Conservation (phyloP, 805 yeast genomes). For the Yamadazyma scolyti region DNA sequence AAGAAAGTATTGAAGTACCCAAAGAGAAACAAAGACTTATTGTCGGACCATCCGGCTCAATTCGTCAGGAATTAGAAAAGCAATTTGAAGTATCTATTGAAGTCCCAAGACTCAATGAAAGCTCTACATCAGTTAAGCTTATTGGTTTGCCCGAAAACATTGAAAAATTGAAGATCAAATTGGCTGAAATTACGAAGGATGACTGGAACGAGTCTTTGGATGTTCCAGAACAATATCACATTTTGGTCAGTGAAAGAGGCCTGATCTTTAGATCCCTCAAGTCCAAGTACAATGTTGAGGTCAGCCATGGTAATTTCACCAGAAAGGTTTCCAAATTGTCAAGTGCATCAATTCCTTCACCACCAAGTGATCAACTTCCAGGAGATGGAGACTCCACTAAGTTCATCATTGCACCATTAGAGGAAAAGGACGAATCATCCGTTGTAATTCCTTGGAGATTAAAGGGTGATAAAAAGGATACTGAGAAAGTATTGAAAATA, state of each 20-base stretch:
- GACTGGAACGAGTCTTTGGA: conserved; percentile 50
- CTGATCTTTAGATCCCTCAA: conserved; percentile 54
- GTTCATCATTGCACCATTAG: conserved; percentile 39
- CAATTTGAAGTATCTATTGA: conserved; percentile 61
- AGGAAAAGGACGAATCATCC: conserved; percentile 19
- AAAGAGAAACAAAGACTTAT: conserved; percentile 70
- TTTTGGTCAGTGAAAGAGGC: conserved; percentile 65
- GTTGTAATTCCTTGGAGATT: conserved; percentile 63
- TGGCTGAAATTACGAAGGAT: conserved; percentile 59
- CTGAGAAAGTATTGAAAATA: conserved; percentile 48
- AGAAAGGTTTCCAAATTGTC: conserved; percentile 51
- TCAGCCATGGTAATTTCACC: conserved; percentile 52
- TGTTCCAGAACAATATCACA: conserved; percentile 57
- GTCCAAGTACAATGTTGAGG: conserved; percentile 50
- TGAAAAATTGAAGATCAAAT: conserved; percentile 58
- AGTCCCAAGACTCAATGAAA: conserved; percentile 60
- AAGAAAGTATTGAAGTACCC: conserved; percentile 55
- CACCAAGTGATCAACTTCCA: conserved; percentile 46
- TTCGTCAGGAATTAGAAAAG: conserved; percentile 67
- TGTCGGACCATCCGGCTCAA: conserved; percentile 78
- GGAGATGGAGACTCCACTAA: conserved; percentile 36
- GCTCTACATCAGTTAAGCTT: conserved; percentile 50
- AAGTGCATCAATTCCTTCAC: conserved; percentile 38
- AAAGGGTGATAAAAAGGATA: conserved; percentile 47
- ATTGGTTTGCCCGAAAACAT: conserved; percentile 66